Percentiles rank a stretch among this genome's conserved stretches.
These are phyloP conservation scores for Crithidia expoeki DNA, from an alignment of 208 protist species.

Conservation along the genomic window DNA sequence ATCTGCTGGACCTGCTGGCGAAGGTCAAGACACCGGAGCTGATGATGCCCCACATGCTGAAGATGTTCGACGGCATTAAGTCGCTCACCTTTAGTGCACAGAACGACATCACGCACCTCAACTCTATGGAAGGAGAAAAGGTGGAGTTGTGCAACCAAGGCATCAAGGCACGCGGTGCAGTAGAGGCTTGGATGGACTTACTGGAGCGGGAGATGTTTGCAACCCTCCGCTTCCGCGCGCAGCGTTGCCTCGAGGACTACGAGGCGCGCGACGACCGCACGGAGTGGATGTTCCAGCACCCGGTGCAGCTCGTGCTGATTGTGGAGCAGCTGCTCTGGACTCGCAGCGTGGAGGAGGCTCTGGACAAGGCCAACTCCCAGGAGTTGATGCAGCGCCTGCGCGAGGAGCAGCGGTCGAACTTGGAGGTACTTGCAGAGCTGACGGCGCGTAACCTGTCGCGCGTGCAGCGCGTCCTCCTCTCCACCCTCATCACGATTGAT, in stretches of 20 bases:
- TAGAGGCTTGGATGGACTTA: constrained; percentile 96
- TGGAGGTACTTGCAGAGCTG: constrained; percentile 92
- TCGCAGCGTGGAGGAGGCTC: constrained; percentile 90
- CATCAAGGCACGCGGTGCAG: constrained; percentile 94
- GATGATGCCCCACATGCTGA: constrained; percentile 97
- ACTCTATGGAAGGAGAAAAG: constrained; percentile 91
- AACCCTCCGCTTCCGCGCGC: constrained; percentile 87
- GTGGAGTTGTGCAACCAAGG: constrained; percentile 93
- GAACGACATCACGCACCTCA: constrained; percentile 92
- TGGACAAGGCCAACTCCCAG: constrained; percentile 71
- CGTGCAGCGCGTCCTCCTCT: constrained; percentile 93
- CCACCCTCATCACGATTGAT: constrained; percentile 97
- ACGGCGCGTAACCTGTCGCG: constrained; percentile 89
- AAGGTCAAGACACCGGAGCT: constrained; percentile 97
- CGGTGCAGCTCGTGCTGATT: constrained; percentile 95
- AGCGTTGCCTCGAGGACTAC: constrained; percentile 90
- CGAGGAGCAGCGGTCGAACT: constrained; percentile 73
- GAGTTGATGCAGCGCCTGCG: constrained; percentile 82
- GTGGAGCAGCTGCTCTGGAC: constrained; percentile 96
- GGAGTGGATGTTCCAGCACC: constrained; percentile 93
- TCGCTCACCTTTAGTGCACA: constrained; percentile 74
- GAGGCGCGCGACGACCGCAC: constrained; percentile 73
- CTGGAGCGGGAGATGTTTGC: constrained; percentile 95
- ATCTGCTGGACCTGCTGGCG: constrained; percentile 98
- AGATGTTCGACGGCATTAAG: constrained; percentile 98